phyloP scores from a whole-genome alignment of 1,284 basidiomycete species.

The Tilletia indica region DNA sequence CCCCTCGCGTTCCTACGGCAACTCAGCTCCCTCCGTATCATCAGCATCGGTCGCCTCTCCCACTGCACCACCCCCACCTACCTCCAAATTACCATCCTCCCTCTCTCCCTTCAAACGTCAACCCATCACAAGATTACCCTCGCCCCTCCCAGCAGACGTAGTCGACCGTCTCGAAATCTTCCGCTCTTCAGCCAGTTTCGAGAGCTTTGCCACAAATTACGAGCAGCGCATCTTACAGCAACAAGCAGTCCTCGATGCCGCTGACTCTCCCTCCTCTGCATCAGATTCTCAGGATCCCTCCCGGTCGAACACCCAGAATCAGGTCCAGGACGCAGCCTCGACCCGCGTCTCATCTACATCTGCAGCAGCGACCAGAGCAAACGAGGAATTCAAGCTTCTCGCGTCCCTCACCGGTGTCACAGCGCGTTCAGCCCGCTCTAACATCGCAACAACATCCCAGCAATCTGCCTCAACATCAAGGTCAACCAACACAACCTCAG shows the following conservation, averaged over 20 bases:
- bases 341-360: too few relatives aligned
- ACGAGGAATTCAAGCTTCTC: neutral
- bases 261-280: too few relatives aligned
- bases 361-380: neutral
- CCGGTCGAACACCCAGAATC: too few relatives aligned
- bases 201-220: conserved; percentile 21
- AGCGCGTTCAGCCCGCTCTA: too few relatives aligned
- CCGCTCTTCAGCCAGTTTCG: conserved; percentile 2
- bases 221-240: neutral
- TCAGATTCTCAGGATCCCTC: too few relatives aligned
- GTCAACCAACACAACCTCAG: neutral
- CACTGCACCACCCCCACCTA: conserved; percentile 24
- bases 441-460: neutral
- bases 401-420: neutral
- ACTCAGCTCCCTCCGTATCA: conserved; percentile 19
- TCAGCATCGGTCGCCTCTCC: conserved; percentile 27
- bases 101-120: neutral
- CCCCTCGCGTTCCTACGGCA: conserved; percentile 22
- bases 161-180: conserved; percentile 27
- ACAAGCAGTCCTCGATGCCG: too few relatives aligned
- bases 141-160: conserved; percentile 35
- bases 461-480: neutral
- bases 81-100: neutral
- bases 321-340: too few relatives aligned
- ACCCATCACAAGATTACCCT: conserved; percentile 30